Conservation (phyloP, 139 green algal species). For the Tetradesmus obliquus region DNA sequence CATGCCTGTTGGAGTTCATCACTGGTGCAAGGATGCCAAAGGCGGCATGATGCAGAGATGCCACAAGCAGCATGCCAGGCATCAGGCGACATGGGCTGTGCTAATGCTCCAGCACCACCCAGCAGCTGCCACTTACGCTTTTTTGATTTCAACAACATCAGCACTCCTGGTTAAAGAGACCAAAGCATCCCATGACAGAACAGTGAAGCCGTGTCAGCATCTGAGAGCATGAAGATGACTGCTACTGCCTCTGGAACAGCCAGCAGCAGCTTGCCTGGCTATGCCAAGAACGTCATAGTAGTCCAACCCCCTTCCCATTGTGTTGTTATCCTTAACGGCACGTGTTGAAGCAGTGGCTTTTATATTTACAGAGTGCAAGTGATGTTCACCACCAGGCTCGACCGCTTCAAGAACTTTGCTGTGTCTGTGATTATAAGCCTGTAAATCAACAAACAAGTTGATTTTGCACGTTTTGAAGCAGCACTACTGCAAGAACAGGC, state of each 20-base stretch:
- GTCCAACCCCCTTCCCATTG: conserved; percentile 30
- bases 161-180: conserved; percentile 59
- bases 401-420: no score
- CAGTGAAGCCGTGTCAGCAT: not conserved
- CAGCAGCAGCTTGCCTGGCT: conserved; percentile 50
- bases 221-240: not conserved
- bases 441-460: no score
- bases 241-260: not conserved
- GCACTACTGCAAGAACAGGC: no score
- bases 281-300: conserved; percentile 71
- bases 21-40: no score
- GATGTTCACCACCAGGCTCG: not conserved
- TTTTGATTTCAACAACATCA: conserved; percentile 74
- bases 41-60: not conserved
- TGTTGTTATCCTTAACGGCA: not conserved
- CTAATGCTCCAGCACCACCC: not conserved
- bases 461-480: no score
- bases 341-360: not conserved
- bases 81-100: not conserved
- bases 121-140: conserved; percentile 67
- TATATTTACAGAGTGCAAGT: not conserved
- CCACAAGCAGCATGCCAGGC: not conserved
- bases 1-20: no score
- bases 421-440: no score
- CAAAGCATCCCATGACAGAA: not conserved